A percentile compares a stretch with the other conserved stretches of the same genome.
Conservation (phyloP, 495 filamentous ascomycete species). For the Xylona heveae region DNA sequence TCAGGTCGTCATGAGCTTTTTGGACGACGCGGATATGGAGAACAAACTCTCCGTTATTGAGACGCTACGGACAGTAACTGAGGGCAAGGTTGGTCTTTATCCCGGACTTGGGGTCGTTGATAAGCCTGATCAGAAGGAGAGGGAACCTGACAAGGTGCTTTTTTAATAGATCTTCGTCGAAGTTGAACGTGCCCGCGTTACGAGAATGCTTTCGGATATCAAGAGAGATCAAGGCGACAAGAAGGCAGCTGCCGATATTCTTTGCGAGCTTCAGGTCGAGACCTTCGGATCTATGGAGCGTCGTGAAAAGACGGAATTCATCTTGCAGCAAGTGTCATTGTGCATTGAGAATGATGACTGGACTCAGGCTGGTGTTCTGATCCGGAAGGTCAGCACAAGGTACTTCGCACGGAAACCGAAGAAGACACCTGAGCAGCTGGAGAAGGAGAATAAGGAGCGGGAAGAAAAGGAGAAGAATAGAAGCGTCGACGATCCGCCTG, state of each 20-base stretch:
- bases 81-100: conserved; percentile 57
- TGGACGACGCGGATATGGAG: conserved; percentile 59
- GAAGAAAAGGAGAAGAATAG: conserved; percentile 60
- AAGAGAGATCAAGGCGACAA: conserved; percentile 88
- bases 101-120: neutral
- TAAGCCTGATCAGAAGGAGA: neutral
- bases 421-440: conserved; percentile 67
- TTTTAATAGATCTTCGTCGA: conserved; percentile 78
- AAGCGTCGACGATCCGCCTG: conserved; percentile 45
- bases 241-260: conserved; percentile 69
- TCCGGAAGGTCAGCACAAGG: conserved; percentile 86
- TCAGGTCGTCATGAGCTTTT: conserved; percentile 79
- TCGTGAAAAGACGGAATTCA: conserved; percentile 96
- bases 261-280: conserved; percentile 96
- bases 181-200: conserved; percentile 89
- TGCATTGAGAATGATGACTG: conserved; percentile 94
- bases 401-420: conserved; percentile 79
- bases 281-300: conserved; percentile 96
- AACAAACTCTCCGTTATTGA: conserved; percentile 86
- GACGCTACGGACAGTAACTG: conserved; percentile 85
- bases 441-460: conserved; percentile 69
- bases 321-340: conserved; percentile 79
- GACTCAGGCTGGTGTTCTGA: conserved; percentile 85
- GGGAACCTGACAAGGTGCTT: conserved; percentile 2
- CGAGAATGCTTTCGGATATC: conserved; percentile 85